Percentiles rank a stretch among this genome's conserved stretches.
Conservation (phyloP, 1,284 basidiomycete species). For the Sanghuangporus baumii region DNA sequence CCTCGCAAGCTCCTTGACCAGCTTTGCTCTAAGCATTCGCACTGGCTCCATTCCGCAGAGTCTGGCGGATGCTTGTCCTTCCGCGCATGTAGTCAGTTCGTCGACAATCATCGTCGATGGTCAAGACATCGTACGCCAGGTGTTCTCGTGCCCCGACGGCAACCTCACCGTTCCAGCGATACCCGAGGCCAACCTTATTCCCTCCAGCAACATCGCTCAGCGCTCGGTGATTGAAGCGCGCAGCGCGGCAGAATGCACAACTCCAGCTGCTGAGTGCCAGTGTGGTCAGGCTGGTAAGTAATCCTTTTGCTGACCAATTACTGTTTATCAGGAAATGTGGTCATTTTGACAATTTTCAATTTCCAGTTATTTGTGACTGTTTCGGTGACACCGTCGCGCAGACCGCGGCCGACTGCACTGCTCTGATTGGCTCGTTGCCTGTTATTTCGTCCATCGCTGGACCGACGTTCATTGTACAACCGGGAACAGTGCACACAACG, state of each 20-base stretch:
- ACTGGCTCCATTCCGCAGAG: neutral
- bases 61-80: neutral
- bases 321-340: neutral
- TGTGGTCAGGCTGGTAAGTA: neutral
- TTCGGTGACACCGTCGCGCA: neutral
- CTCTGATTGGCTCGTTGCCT: neutral
- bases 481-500: neutral
- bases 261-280: neutral
- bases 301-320: neutral
- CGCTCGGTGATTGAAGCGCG: neutral
- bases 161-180: neutral
- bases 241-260: neutral
- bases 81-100: neutral
- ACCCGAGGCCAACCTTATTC: neutral
- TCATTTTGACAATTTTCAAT: neutral
- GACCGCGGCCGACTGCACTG: neutral
- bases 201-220: neutral
- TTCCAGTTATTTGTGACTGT: neutral
- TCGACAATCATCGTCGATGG: neutral
- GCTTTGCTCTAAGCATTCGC: neutral
- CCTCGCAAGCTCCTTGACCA: neutral
- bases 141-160: neutral
- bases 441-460: neutral
- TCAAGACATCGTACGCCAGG: neutral
- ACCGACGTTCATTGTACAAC: neutral